These are phyloP conservation scores for Biscogniauxia sp. DNA, from an alignment of 2,329 filamentous ascomycete genomes.

Conservation along the genomic window DNA sequence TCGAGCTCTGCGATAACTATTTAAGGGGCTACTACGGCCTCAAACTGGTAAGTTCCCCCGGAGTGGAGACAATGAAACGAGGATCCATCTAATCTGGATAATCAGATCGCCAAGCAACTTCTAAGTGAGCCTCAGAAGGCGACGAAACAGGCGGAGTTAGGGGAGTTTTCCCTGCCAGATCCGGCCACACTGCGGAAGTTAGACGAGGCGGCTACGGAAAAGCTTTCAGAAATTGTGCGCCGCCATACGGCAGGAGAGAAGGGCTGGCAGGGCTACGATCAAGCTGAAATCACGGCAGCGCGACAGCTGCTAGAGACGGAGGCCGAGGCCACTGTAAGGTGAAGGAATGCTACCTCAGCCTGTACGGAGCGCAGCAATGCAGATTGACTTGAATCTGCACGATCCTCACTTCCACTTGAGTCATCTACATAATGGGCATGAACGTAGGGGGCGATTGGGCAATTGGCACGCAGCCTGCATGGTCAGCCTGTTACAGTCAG, in stretches of 20 bases:
- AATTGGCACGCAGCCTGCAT: constrained; percentile 8
- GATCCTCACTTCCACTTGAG: constrained; percentile 13
- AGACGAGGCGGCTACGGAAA: constrained; percentile 69
- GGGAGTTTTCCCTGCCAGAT: constrained; percentile 54
- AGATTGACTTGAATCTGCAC: not conserved
- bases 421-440: constrained; percentile 9
- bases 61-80: not conserved
- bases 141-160: constrained; percentile 46
- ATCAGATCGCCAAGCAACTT: constrained; percentile 49
- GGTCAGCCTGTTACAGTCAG: not conserved
- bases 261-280: constrained; percentile 71
- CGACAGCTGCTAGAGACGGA: constrained; percentile 62
- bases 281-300: constrained; percentile 69
- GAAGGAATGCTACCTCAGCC: constrained; percentile 21
- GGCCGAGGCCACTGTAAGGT: constrained; percentile 43
- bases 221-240: constrained; percentile 74
- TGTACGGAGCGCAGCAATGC: not conserved
- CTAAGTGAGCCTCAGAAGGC: constrained; percentile 43
- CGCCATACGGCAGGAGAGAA: constrained; percentile 57
- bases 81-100: constrained; percentile 21
- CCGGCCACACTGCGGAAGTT: constrained; percentile 62
- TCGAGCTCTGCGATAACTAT: constrained; percentile 93
- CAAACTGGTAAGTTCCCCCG: constrained; percentile 60
- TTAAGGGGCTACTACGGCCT: constrained; percentile 90
- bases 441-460: constrained; percentile 10